Base-by-base conservation (phyloP, 805 yeast species). In the Gaillardinia entomophila region DNA sequence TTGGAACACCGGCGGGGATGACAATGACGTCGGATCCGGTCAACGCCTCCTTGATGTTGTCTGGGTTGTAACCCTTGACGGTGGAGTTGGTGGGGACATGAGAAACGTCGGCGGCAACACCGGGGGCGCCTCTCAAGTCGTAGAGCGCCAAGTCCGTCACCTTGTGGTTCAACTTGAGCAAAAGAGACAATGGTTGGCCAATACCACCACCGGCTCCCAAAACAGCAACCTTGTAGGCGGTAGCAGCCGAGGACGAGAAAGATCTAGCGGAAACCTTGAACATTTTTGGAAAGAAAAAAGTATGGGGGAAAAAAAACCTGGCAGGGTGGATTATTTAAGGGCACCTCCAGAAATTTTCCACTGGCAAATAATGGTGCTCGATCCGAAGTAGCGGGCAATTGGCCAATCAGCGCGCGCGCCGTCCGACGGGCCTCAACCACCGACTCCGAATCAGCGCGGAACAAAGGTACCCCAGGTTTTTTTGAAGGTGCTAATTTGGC, bases 1-100 rank as follows among this genome's bases (percentile, higher is more conserved):
- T 85, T 72, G 95, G 97, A 37, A 89, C 94, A 73, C 97, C 97
- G 36, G 97, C 97, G 57, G 97, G 96, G 64, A 89, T 85, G 37
- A 89, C 75, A 33, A 89, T 89, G 39, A 89, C 79, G 50, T 88
- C 94, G 32, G 96, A 76, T 31, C 80, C 88, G 32, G 73, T 66
- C 48, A 89, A 67, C 13, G 96, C 95, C 35, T 65, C 67, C 38
- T 71, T 66, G 42, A 87, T 66, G 40, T 79, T 75, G 44, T 84
- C 95, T 48, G 96, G 94, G 38, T 85, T 73, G 73, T 74, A 89
- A 45, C 97, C 97, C 46, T 68, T 75, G 50, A 90, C 96, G 36
- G 75, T 76, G 43, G 96, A 85, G 73, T 84, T 78, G 57, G 96
- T 85, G 69, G 95, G 92, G 53, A 89, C 76, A 68, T 89, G 97